Conservation (phyloP, 2,329 filamentous ascomycete genomes). For the Dothiorella sarmentorum region DNA sequence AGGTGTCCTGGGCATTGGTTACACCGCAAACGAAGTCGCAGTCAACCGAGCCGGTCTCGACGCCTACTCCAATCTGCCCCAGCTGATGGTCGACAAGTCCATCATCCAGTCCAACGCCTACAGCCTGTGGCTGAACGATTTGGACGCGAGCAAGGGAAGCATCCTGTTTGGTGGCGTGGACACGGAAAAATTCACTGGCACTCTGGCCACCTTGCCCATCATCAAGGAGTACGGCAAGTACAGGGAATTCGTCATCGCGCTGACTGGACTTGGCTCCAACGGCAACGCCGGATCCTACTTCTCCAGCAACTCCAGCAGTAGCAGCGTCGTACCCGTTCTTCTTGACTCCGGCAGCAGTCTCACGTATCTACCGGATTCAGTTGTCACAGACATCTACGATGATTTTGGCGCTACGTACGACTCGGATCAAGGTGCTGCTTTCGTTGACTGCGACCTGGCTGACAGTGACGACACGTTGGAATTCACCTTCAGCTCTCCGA, state of each 20-base stretch:
- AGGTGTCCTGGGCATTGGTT: conserved; percentile 84
- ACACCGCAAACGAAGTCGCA: conserved; percentile 72
- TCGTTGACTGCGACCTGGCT: conserved; percentile 53
- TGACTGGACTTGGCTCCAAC: conserved; percentile 45
- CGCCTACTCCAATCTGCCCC: conserved; percentile 60
- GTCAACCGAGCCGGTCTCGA: conserved; percentile 53
- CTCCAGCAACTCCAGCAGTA: conserved; percentile 41
- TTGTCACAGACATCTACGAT: conserved; percentile 48
- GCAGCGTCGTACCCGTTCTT: conserved; percentile 53
- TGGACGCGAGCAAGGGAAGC: conserved; percentile 62
- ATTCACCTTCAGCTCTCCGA: conserved; percentile 55
- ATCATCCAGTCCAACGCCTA: conserved; percentile 63
- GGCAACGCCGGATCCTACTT: conserved; percentile 27
- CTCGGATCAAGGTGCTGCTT: conserved; percentile 42
- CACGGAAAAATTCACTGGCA: conserved; percentile 66
- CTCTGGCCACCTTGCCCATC: conserved; percentile 60
- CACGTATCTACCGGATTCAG: conserved; percentile 63
- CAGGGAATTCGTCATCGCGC: conserved; percentile 52
- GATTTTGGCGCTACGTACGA: conserved; percentile 43
- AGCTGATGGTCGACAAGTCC: conserved; percentile 60
- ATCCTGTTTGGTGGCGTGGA: conserved; percentile 82
- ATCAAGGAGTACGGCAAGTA: conserved; percentile 48
- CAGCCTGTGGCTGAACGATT: conserved; percentile 62
- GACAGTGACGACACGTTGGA: conserved; percentile 50
- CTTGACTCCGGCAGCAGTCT: conserved; percentile 75